A percentile compares a stretch with the other conserved stretches of the same genome.
These are phyloP conservation scores for Elaeis oleifera DNA, from an alignment of 202 grass and related monocot genomes.

Conservation along the genomic window DNA sequence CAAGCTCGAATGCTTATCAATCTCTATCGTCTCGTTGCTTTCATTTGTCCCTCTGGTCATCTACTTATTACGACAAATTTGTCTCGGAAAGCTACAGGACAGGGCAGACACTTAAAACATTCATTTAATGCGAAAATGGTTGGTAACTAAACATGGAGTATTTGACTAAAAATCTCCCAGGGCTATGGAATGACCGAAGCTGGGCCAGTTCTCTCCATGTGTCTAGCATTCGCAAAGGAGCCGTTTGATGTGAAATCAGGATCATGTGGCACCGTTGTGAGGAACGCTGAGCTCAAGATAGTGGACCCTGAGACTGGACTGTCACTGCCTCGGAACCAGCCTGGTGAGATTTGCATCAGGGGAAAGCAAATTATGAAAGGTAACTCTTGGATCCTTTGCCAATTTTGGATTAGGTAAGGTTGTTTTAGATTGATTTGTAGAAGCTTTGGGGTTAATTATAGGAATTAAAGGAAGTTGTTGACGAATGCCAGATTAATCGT, in stretches of 20 bases:
- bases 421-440: no score
- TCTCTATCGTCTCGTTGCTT: no score
- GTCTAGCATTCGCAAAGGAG: slow-evolving; percentile 52
- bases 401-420: background rate
- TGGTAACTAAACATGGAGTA: background rate
- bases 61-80: no score
- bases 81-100: no score
- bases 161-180: slow-evolving; percentile 15
- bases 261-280: slow-evolving; percentile 49
- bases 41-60: no score
- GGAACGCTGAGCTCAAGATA: slow-evolving; percentile 55
- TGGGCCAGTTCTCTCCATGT: slow-evolving; percentile 49
- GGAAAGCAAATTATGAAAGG: slow-evolving; percentile 57
- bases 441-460: no score
- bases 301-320: slow-evolving; percentile 32
- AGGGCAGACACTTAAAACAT: no score
- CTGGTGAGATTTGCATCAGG: slow-evolving; percentile 51
- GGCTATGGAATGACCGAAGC: slow-evolving; percentile 53
- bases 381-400: background rate
- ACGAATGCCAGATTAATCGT: no score
- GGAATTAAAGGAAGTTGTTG: no score
- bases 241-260: slow-evolving; percentile 43
- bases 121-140: no score
- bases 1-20: no score
- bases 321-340: slow-evolving; percentile 31